Evolutionary conservation across 2,329 filamentous ascomycete genomes (phyloP), one percentile per base, ranked within the genome.

Genomic region (Arthrinium phaeospermum): DNA sequence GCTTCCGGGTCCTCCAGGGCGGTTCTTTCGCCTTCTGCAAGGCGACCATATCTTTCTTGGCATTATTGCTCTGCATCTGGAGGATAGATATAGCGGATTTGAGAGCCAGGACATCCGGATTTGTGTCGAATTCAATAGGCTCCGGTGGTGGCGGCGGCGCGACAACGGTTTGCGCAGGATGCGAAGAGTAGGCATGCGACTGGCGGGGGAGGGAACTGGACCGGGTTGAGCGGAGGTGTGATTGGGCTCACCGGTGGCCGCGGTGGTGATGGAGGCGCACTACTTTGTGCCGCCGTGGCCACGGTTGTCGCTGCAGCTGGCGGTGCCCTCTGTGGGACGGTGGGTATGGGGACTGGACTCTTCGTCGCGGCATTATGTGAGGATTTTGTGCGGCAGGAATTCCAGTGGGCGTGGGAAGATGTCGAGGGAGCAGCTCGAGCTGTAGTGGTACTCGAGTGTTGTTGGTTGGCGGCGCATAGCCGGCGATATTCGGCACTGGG

Each of bases 81-180:
- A 98, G 86, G 70, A 98, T 91, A 12, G 94, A 92, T 73, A 98
- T 94, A 67, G 95, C 94, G 37, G 93, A 94, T 75, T 92, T 91
- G 73, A 98, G 87, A 6, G 96, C 96, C 73, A 98, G 92, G 34
- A 93, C 94, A 85, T 98, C 96, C 10, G 94, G 91, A 79, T 97
- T 97, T 71, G 84, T 82, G 75, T 89, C 86, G 73, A 91, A 90
- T 76, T 88, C 85, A 72, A 92, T 85, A 64, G 89, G 85, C 51
- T 85, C 82, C 0, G 87, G 86, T 2, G 84, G 83, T 2, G 84
- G 83, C 4, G 88, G 87, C 1, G 87, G 85, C 0, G 72, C 70
- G 22, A 72, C 72, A 46, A 75, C 68, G 19, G 74, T 72, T 45
- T 74, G 72, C 12, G 74, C 71, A 41, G 45, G 69, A 22, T 80